Evolutionary conservation across 441 rosid species (phyloP), one percentile per base, ranked within the genome.

Genomic region (Syzygium malaccense): DNA sequence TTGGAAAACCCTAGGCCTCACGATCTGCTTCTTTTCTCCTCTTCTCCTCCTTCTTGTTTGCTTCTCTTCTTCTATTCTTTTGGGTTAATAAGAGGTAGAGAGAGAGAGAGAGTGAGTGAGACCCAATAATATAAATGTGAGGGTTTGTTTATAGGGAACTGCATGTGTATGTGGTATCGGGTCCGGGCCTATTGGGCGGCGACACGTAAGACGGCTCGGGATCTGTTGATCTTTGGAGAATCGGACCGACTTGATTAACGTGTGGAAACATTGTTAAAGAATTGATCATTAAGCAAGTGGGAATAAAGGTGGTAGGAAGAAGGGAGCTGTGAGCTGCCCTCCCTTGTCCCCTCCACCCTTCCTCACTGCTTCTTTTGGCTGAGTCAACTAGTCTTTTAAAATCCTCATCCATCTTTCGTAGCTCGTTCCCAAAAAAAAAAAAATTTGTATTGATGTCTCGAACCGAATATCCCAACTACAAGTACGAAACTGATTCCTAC

Each of bases 151-250:
- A 84, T 80, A 6, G 83, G 33, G 88, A 71, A 75, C 88, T 93
- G 92, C 95, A 91, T 92, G 95, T 89, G 92, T 90, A 87, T 90
- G 92, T 91, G 93, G 85, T 89, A 89, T 89, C 92, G 45, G 87
- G 83, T 23, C 33, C 86, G 41, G 55, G 87, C 87, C 88, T 54
- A 62, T 87, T 53, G 37, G 45, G 78, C 53, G 6, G 66, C 85
- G 90, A 91, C 92, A 90, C 94, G 93, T 93, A 93, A 94, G 94
- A 89, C 11, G 14, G 55, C 68, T 68, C 58, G 89, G 62, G 71
- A 86, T 85, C 91, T 75, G 92, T 92, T 87, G 87, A 92, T 94
- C 68, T 23, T 56, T 79, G 66, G 60, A 51, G 83, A 41, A 75
- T 75, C 53, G 83, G 23, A 75, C 83, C 83, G 53, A 75, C 51